Conservation (phyloP, 345 rosid species). For the Citrus cavaleriei region DNA sequence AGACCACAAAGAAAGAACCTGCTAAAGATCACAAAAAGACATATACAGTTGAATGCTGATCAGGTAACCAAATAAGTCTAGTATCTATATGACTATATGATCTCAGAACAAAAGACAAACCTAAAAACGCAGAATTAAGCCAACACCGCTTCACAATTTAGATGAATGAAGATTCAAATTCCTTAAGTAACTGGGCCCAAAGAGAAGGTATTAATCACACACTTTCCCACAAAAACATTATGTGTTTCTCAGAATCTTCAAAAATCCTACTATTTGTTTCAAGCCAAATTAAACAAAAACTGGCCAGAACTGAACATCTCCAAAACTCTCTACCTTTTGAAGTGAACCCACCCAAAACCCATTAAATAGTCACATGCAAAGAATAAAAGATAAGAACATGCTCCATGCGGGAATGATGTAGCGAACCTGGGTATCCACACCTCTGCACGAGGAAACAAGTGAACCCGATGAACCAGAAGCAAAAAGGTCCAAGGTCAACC, state of each 20-base stretch:
- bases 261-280: no score
- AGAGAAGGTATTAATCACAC: no score
- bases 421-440: constrained; percentile 69
- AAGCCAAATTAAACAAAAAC: no score
- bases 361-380: background rate
- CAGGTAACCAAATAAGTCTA: background rate
- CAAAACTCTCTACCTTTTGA: no score
- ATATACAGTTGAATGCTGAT: background rate
- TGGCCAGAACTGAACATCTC: no score
- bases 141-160: background rate
- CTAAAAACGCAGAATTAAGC: background rate
- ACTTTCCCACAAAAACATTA: no score
- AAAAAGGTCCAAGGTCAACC: constrained; percentile 59
- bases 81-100: background rate
- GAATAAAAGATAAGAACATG: background rate
- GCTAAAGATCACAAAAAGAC: background rate
- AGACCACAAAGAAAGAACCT: background rate
- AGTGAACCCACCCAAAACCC: background rate
- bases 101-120: background rate
- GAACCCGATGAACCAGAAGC: constrained; percentile 45
- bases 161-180: background rate
- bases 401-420: background rate
- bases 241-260: no score
- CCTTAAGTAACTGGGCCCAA: no score
- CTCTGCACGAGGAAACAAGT: constrained; percentile 42